A percentile compares a stretch with the other conserved stretches of the same genome.
phyloP scores from a whole-genome alignment of 495 filamentous ascomycete species.

The Lepidopterella palustris region DNA sequence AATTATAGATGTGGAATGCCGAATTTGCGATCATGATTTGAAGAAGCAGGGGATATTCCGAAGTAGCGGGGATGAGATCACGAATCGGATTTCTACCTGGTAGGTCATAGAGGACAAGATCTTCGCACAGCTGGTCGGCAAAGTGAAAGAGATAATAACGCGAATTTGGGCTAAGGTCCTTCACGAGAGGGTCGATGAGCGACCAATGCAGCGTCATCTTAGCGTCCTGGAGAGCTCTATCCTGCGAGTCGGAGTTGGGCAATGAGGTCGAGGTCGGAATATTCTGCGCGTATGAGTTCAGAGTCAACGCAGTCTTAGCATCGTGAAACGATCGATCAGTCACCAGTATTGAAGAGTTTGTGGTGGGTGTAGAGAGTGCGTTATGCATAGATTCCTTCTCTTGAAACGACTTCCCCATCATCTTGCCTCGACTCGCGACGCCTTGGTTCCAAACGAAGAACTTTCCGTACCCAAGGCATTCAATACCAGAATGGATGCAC shows the following conservation, averaged over 20 bases:
- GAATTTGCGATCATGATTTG: slow-evolving; percentile 25
- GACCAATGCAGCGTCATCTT: background rate
- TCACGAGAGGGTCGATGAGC: background rate
- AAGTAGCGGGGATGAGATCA: slow-evolving; percentile 16
- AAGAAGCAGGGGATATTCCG: slow-evolving; percentile 14
- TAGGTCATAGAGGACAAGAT: slow-evolving; percentile 20
- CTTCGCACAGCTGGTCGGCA: slow-evolving; percentile 17
- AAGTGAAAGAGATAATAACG: background rate
- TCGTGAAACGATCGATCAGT: background rate
- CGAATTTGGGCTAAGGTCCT: background rate
- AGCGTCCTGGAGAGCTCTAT: too few species aligned
- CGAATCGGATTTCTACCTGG: slow-evolving; percentile 21
- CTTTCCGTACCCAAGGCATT: slow-evolving; percentile 40
- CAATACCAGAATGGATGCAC: slow-evolving; percentile 31
- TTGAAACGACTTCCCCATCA: slow-evolving; percentile 40
- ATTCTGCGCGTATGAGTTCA: background rate
- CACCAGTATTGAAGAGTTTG: background rate
- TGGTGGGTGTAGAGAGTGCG: slow-evolving; percentile 5
- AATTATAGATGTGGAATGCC: slow-evolving; percentile 24
- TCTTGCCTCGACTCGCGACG: slow-evolving; percentile 39
- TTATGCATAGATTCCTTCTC: background rate
- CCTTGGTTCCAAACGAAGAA: slow-evolving; percentile 39
- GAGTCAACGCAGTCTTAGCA: background rate
- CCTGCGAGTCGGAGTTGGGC: background rate
- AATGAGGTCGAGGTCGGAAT: background rate